Evolutionary conservation across 805 yeast genomes (phyloP), one percentile per base, ranked within the genome.

Genomic region (Starmerella vitae): DNA sequence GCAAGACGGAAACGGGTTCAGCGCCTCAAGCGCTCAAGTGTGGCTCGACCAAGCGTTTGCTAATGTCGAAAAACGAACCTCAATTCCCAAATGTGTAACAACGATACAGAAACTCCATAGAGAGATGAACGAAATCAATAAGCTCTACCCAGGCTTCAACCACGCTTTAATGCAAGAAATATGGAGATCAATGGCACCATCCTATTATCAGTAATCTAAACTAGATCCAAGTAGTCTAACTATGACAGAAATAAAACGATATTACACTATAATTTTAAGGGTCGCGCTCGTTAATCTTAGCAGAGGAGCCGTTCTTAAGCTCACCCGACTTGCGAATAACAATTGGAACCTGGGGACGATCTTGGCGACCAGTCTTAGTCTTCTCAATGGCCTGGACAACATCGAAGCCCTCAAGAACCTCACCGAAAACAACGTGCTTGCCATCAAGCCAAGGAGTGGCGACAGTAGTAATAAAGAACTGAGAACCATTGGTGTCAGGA

Each of bases 401-500:
- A 48, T 88, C 94, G 66, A 75, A 68, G 35, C 97, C 97, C 34
- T 62, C 66, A 30, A 84, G 42, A 40, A 91, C 95, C 64, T 84
- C 83, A 49, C 98, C 98, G 55, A 91, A 91, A 30, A 91, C 98
- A 57, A 91, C 98, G 62, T 91, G 98, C 52, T 67, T 75, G 48
- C 93, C 91, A 57, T 91, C 84, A 57, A 91, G 73, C 97, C 98
- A 91, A 36, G 78, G 65, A 41, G 95, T 83, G 26, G 72, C 70
- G 18, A 80, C 94, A 20, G 96, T 86, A 55, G 94, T 85, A 65
- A 91, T 79, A 71, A 86, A 86, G 60, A 86, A 86, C 64, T 85
- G 96, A 27, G 94, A 84, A 17, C 95, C 95, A 59, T 85, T 85
- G 50, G 69, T 64, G 56, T 64, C 72, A 46, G 66, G 60, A 46